Base-by-base conservation (phyloP, 352 stramenopile genomes). In the Phytophthora meadii region DNA sequence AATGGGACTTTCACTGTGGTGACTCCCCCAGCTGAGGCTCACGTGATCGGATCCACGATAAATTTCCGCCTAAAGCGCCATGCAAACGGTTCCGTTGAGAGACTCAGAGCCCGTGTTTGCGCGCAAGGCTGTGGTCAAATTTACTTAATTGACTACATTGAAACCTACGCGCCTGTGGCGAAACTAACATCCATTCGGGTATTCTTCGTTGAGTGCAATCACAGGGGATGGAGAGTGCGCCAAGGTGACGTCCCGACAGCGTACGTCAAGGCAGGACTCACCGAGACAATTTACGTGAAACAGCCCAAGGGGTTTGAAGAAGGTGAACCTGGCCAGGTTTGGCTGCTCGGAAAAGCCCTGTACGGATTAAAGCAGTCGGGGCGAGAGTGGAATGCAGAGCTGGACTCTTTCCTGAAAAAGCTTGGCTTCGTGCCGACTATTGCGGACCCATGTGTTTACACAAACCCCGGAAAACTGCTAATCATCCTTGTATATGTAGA, bases 301-400 rank as follows among this genome's bases (percentile, higher is more conserved):
- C 57, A 52, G 15, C 47, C 47, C 0, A 39, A 24, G 14, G 47
- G 57, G n/a, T n/a, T n/a, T n/a, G n/a, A n/a, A n/a, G n/a, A 65
- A 34, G 57, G 7, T 10, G 39, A 53, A 11, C 39, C 48, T 27
- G 36, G 37, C 6, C 46, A 58, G 25, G 37, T 65, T 5, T 65
- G 47, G 48, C 47, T 46, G 6, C 30, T 65, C 8, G 2, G 12
- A 2, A 65, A 58, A 22, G 47, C 46, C 2, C 15, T 53, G 27
- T 53, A 65, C 14, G 37, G 47, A 3, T 22, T 65, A 2, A 58
- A 54, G 17, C 47, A 65, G 32, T 17, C 57, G 5, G 57, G 48
- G 0, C 14, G 39, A 2, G 47, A 65, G 12, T 65, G 24, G 40
- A 42, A 58, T 40, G n/a, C 3, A 0, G 57, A 65, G 22, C 28